Evolutionary conservation across 768 basidiomycete genomes (phyloP).

Genomic region (Strobilomyces echinocephalus): DNA sequence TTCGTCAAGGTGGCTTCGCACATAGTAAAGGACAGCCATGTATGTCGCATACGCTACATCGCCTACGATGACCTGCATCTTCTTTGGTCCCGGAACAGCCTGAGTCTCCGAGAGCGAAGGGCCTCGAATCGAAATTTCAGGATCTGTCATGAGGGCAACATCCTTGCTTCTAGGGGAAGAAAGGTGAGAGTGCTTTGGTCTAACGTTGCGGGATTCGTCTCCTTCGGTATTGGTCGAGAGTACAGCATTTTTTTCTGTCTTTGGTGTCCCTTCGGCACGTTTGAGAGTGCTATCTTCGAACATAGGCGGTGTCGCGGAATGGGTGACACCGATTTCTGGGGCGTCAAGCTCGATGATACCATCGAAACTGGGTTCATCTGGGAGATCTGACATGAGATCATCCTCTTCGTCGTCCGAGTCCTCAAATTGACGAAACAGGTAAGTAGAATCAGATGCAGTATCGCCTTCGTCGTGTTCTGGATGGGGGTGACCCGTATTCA

Average conservation of each 20-base stretch:
- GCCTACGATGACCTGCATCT: conserved; percentile 47
- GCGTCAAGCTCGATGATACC: conserved; percentile 22
- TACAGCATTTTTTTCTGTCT: background rate
- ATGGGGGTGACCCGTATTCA: conserved; percentile 19
- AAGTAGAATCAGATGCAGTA: conserved; percentile 48
- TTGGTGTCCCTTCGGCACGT: conserved; percentile 1
- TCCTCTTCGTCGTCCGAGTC: conserved; percentile 55
- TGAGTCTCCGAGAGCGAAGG: background rate
- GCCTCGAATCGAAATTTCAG: background rate
- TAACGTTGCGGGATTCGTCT: conserved; percentile 27
- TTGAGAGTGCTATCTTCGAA: conserved; percentile 5
- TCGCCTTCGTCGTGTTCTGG: conserved; percentile 35
- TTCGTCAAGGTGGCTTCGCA: conserved; percentile 30
- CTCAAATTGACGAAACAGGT: conserved; percentile 33
- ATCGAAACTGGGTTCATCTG: conserved; percentile 32
- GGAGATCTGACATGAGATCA: conserved; percentile 34
- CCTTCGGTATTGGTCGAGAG: background rate
- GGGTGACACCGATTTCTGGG: conserved; percentile 5
- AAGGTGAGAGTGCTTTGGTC: conserved; percentile 34
- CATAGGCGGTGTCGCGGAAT: background rate
- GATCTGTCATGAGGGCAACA: conserved; percentile 17
- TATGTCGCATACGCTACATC: conserved; percentile 64
- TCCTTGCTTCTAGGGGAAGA: conserved; percentile 35
- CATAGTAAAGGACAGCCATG: conserved; percentile 72
- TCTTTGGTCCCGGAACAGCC: conserved; percentile 42